Conservation (phyloP, 2,329 filamentous ascomycete species). For the Gyromitra esculenta region DNA sequence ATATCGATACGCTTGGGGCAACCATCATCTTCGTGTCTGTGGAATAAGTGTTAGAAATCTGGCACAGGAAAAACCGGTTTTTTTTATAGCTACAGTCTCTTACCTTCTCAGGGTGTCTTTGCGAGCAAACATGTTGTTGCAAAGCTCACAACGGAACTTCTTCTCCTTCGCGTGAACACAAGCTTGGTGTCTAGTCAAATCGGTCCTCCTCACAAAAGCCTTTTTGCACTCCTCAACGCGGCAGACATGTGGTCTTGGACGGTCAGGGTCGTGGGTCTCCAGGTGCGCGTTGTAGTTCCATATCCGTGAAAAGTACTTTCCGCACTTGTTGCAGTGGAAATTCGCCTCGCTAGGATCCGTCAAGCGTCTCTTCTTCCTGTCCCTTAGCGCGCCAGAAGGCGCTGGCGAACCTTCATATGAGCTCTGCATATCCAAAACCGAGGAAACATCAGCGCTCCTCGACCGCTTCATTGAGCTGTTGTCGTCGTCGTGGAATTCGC, state of each 20-base stretch:
- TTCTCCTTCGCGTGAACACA: conserved; percentile 77
- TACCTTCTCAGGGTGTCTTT: conserved; percentile 86
- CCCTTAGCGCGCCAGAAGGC: conserved; percentile 35
- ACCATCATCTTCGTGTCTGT: conserved; percentile 79
- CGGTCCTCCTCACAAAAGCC: conserved; percentile 83
- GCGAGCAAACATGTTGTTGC: conserved; percentile 76
- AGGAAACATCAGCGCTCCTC: conserved; percentile 54
- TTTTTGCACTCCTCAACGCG: conserved; percentile 72
- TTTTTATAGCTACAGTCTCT: conserved; percentile 55
- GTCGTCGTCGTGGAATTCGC: conserved; percentile 45
- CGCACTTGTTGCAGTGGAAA: conserved; percentile 77
- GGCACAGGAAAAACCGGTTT: background rate
- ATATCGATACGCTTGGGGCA: conserved; percentile 72
- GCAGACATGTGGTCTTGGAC: conserved; percentile 77
- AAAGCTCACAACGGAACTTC: conserved; percentile 76
- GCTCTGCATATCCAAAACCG: conserved; percentile 51
- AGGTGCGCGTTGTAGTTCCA: conserved; percentile 90
- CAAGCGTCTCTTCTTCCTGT: conserved; percentile 60
- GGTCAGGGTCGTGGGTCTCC: conserved; percentile 80
- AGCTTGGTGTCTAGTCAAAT: conserved; percentile 70
- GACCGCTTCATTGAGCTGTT: conserved; percentile 40
- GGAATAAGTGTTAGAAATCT: conserved; percentile 24
- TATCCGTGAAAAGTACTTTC: conserved; percentile 80
- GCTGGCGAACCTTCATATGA: conserved; percentile 46
- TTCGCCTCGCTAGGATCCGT: conserved; percentile 76